phyloP scores from a whole-genome alignment of 148 eudicot species.

The Camellia granthamiana region DNA sequence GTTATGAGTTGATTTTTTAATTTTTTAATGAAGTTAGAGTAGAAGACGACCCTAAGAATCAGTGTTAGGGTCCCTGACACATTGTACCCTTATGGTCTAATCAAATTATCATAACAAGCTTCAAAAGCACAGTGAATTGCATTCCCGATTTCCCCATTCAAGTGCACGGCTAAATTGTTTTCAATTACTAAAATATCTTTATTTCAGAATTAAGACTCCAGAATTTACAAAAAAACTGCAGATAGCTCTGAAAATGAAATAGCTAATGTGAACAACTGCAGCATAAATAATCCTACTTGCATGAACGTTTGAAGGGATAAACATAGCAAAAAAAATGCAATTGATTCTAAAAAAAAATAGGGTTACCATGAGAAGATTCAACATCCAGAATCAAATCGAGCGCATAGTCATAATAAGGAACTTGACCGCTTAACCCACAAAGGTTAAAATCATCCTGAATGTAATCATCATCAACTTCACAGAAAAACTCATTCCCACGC shows the following conservation, averaged over 20 bases:
- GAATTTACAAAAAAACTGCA: neutral
- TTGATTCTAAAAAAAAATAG: neutral
- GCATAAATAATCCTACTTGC: neutral
- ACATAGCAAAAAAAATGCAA: no score
- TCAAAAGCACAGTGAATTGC: neutral
- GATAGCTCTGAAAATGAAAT: neutral
- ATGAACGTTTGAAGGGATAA: neutral
- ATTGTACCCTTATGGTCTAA: neutral
- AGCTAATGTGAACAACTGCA: neutral
- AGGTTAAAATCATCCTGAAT: constrained; percentile 39
- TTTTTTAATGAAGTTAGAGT: neutral
- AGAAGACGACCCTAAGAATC: neutral
- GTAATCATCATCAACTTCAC: no score
- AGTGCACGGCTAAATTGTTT: neutral
- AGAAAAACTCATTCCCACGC: constrained; percentile 37
- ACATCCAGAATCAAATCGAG: constrained; percentile 36
- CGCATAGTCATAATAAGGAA: constrained; percentile 42
- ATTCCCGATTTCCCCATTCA: neutral
- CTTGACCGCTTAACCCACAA: constrained; percentile 36
- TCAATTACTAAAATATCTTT: neutral
- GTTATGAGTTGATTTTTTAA: no score
- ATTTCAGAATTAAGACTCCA: neutral
- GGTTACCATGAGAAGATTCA: constrained; percentile 38
- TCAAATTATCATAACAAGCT: neutral
- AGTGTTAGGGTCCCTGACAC: neutral